These are phyloP conservation scores for Suillus ampliporus DNA, from an alignment of 768 basidiomycete species.

Conservation along the genomic window DNA sequence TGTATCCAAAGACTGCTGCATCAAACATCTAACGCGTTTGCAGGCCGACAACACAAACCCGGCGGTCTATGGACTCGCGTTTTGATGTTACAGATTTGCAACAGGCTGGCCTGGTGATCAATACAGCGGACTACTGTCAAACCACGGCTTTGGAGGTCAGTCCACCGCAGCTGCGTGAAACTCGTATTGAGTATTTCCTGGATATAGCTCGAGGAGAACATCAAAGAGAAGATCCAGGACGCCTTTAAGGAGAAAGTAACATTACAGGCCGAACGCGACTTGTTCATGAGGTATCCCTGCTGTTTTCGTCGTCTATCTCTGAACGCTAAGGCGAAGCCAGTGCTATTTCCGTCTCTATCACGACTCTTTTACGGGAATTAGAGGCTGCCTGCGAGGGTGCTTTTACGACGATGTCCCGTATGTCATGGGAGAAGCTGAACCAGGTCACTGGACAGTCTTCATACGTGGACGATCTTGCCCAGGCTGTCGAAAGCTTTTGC, in stretches of 20 bases:
- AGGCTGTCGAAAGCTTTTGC: conserved; percentile 74
- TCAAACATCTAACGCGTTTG: conserved; percentile 6
- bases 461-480: conserved; percentile 80
- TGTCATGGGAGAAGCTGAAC: conserved; percentile 77
- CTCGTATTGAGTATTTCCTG: conserved; percentile 5
- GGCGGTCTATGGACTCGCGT: conserved; percentile 82
- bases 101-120: conserved; percentile 88
- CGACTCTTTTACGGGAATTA: conserved; percentile 80
- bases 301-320: not conserved
- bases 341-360: conserved; percentile 84
- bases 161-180: not conserved
- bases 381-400: conserved; percentile 83
- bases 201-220: conserved; percentile 86
- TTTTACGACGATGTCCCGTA: conserved; percentile 76
- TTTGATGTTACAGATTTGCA: conserved; percentile 76
- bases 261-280: conserved; percentile 84
- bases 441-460: conserved; percentile 88
- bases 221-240: conserved; percentile 79
- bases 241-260: conserved; percentile 81
- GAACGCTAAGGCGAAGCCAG: conserved; percentile 43
- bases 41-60: conserved; percentile 50
- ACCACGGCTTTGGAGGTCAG: conserved; percentile 85
- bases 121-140: conserved; percentile 98
- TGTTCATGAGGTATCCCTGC: conserved; percentile 78
- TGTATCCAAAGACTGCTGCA: not conserved